Evolutionary conservation across 176 grass and related monocot genomes (phyloP), one percentile per base, ranked within the genome.

Genomic region (Rhynchospora breviuscula): DNA sequence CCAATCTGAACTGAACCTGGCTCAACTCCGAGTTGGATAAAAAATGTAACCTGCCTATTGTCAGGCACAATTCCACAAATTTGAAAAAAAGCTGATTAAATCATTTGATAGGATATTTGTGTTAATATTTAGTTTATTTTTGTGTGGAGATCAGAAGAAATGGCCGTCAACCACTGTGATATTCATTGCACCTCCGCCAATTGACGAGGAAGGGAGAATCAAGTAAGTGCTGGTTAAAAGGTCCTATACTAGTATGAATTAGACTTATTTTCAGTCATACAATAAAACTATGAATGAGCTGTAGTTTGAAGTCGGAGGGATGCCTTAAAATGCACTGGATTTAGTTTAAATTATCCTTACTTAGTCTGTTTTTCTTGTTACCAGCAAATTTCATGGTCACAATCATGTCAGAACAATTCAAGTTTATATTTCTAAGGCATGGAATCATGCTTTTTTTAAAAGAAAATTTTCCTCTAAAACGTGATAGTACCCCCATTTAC

Each of bases 181-280:
- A 47, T 85, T 95, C 26, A 98, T 98, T 86, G 91, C 93, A 3
- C 96, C 96, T 1, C 96, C 96, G 19, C 91, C 91, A 9, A 95
- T 98, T 40, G 59, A 95, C 31, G 96, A 98, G 59, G 86, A 85
- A 10, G 96, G 82, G 5, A 89, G 96, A 66, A 84, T 98, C 54
- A 64, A 69, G 91, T 95, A 90, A 85, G n/a, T 53, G 1, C 62
- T 15, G 48, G 35, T 79, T 3, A 18, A 10, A 40, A 61, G 51
- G 18, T 43, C 15, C 57, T 60, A 8, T 80, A 22, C 40, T 22
- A 6, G 15, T 25, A 75, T 19, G 63, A 56, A 1, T 23, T 63
- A 29, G 25, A 23, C 4, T 67, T 49, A 49, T 31, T 75, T 6
- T 9, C 22, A 7, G 5, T 25, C 19, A 52, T 51, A 46, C 0